Evolutionary conservation across 495 filamentous ascomycete genomes (phyloP).

Genomic region (Talaromyces wortmannii): DNA sequence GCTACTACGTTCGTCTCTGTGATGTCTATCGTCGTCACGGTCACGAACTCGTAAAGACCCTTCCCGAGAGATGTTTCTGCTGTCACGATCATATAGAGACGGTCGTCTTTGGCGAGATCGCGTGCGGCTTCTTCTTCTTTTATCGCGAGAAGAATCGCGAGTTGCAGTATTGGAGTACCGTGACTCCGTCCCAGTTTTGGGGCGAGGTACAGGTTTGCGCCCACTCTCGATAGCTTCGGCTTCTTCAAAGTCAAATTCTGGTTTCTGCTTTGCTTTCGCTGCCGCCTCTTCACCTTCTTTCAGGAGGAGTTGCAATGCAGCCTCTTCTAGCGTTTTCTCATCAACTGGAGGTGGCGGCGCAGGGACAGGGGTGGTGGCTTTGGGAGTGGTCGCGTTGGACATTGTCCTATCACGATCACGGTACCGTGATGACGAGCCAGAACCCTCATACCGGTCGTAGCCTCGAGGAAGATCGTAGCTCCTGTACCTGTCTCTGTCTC

Average conservation of each 20-base stretch:
- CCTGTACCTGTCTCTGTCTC: slow-evolving; percentile 25
- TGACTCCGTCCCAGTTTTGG: slow-evolving; percentile 20
- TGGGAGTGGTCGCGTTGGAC: slow-evolving; percentile 24
- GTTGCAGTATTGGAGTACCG: slow-evolving; percentile 22
- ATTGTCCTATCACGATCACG: slow-evolving; percentile 28
- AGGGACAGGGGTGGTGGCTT: slow-evolving; percentile 33
- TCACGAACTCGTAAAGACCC: slow-evolving; percentile 27
- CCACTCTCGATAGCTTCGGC: slow-evolving; percentile 42
- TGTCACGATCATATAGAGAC: slow-evolving; percentile 25
- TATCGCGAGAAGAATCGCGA: slow-evolving; percentile 6
- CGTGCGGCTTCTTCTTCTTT: slow-evolving; percentile 10
- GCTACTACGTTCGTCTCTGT: slow-evolving; percentile 1
- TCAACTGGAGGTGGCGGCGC: slow-evolving; percentile 35
- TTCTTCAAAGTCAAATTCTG: slow-evolving; percentile 51
- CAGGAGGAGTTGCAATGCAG: slow-evolving; percentile 46
- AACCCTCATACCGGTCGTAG: slow-evolving; percentile 16
- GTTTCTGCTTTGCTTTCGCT: slow-evolving; percentile 51
- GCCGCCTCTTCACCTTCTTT: slow-evolving; percentile 56
- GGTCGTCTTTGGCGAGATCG: slow-evolving; percentile 14
- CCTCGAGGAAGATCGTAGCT: slow-evolving; percentile 24
- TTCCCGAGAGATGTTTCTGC: slow-evolving; percentile 20
- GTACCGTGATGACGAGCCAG: slow-evolving; percentile 15
- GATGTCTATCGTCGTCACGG: slow-evolving; percentile 13
- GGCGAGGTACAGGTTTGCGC: slow-evolving; percentile 22
- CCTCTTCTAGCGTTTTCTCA: slow-evolving; percentile 51